Evolutionary conservation across 805 yeast genomes (phyloP), one percentile per base, ranked within the genome.

Genomic region (Sporopachydermia lactativora): DNA sequence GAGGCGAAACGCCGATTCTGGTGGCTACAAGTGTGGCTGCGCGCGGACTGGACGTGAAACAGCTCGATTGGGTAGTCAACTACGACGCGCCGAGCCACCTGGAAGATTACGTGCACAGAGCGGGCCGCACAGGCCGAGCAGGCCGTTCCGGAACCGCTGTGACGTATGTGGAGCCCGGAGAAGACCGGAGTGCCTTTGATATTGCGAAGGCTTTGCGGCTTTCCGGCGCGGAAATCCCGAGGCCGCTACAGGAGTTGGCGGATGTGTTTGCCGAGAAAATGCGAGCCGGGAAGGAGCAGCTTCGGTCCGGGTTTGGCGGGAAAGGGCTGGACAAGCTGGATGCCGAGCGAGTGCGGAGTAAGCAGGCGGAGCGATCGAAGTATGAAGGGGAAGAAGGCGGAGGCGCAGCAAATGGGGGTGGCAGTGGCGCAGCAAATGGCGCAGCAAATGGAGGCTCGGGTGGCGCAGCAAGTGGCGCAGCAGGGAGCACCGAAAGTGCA

Each of bases 1-100:
- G 56, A 4, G 80, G 84, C 11, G 65, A 66, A 0, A 60, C 75
- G 42, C 55, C 64, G 15, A 73, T 86, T 1, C 61, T 92, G 39
- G 73, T 92, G 18, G 95, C 96, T 4, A 92, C 98, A 0, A 92
- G 95, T 2, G 81, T 92, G 17, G 85, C 96, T 2, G 95, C 98
- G 0, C 68, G 98, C 46, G 98, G 98, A 0, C 62, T 92, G 17
- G 96, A 92, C 59, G 96, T 92, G n/a, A 81, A 85, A 40, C 80
- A 77, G 16, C 69, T 89, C 17, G 76, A 76, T 43, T 57, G 88
- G 36, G 97, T 92, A 2, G 64, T 92, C 4, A 82, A 92, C 60
- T 82, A 70, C 51, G 86, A 81, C 48, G 70, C 84, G 0, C 94
- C 95, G 1, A 82, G 70, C 47, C 94, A 88, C 45, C 69, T 86